Percentiles rank a stretch among this genome's conserved stretches.
Conservation (phyloP, 345 rosid genomes). For the Gossypium anomalum region DNA sequence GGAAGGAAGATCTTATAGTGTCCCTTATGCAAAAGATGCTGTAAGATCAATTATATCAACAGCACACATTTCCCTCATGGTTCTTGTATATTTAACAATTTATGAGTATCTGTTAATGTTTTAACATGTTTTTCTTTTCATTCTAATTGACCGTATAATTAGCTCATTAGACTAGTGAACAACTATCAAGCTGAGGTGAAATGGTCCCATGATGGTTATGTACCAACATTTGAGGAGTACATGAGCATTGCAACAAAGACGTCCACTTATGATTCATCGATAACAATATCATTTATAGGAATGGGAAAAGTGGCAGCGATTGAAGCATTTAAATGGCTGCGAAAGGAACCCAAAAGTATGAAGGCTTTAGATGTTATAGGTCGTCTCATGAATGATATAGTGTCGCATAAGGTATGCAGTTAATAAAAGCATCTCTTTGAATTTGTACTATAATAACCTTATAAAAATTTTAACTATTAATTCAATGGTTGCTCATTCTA, state of each 20-base stretch:
- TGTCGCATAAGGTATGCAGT: not conserved
- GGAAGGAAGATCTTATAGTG: not conserved
- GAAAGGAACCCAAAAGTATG: not conserved
- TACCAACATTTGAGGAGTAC: slow-evolving; percentile 1
- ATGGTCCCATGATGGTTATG: not conserved
- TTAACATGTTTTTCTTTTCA: not conserved
- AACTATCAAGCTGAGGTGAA: not conserved
- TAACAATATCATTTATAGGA: not conserved
- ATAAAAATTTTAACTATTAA: not conserved
- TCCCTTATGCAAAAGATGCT: not conserved
- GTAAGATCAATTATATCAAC: not conserved
- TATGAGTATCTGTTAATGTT: not conserved
- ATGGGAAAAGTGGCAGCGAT: not conserved
- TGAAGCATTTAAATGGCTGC: not conserved
- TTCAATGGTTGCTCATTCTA: not conserved
- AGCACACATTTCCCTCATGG: not conserved
- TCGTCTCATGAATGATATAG: not conserved
- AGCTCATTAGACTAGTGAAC: not conserved
- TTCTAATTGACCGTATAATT: not conserved
- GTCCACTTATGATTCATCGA: not conserved
- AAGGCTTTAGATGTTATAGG: not conserved
- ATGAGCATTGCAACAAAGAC: not conserved
- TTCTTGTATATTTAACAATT: not conserved
- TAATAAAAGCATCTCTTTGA: not conserved
- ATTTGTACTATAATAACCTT: not conserved